These are phyloP conservation scores for Thielaviopsis euricoi DNA, from an alignment of 2,329 filamentous ascomycete genomes.

Conservation along the genomic window DNA sequence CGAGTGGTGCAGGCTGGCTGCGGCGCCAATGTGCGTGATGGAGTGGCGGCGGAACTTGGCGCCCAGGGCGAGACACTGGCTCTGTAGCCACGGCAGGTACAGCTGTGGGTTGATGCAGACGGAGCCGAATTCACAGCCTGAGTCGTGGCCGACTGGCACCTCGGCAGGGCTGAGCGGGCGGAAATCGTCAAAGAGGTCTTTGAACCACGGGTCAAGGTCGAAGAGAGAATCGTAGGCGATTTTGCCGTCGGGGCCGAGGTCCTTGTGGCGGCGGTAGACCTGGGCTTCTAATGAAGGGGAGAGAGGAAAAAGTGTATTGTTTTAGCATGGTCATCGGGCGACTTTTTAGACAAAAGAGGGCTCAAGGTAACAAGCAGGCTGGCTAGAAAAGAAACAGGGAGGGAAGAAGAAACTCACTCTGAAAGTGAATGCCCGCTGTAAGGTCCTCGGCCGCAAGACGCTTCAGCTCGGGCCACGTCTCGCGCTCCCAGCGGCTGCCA, in stretches of 20 bases:
- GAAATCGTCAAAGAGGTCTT: constrained; percentile 54
- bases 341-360: too few species aligned
- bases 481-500: constrained; percentile 39
- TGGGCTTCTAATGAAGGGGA: constrained; percentile 24
- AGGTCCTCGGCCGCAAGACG: constrained; percentile 46
- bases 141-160: constrained; percentile 49
- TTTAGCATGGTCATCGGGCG: too few species aligned
- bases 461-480: constrained; percentile 47
- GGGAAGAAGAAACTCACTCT: constrained; percentile 29
- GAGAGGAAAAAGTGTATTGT: background rate
- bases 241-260: constrained; percentile 24
- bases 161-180: constrained; percentile 39
- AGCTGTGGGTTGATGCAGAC: constrained; percentile 84
- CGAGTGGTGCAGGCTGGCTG: constrained; percentile 18
- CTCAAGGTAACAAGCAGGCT: background rate
- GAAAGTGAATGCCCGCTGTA: constrained; percentile 68
- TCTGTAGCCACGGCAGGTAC: constrained; percentile 73
- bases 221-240: constrained; percentile 48
- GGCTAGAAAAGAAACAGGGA: background rate
- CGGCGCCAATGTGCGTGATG: constrained; percentile 58
- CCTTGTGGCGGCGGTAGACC: constrained; percentile 43
- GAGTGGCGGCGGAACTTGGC: constrained; percentile 48
- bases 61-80: constrained; percentile 60
- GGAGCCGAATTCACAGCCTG: constrained; percentile 61
- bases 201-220: constrained; percentile 56